Base-by-base conservation (phyloP, 2,329 filamentous ascomycete species). In the Raffaelea arxii region DNA sequence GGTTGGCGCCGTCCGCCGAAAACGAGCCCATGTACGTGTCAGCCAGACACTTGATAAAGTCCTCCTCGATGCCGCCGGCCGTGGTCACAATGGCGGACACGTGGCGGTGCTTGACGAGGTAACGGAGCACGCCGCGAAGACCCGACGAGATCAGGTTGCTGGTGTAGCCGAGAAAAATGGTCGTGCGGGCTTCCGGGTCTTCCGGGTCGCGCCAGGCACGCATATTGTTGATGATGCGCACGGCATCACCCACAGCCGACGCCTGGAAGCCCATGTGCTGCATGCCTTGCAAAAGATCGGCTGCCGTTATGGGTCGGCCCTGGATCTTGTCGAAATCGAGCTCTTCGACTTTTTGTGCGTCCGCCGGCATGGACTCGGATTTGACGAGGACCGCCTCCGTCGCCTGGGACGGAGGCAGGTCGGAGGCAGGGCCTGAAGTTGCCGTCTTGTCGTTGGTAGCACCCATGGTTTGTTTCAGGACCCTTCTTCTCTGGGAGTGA, bases 71-170 rank as follows among this genome's bases (percentile, higher is more conserved):
- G 43, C 92, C 92, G 39, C 92, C 92, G 0, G 92, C 92, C 0
- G 92, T 95, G 22, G 92, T 95, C 50, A 98, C 92, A 58, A 98
- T 87, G 54, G 84, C 86, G 1, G 88, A 92, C 52, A 98, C 82
- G 62, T 97, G 90, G 52, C 82, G 83, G 68, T 98, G 89, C 68
- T 97, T 78, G 39, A 94, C 90, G 1, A 98, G 78, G 69, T 89
- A 98, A 47, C 92, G 86, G 54, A 98, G 72, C 30, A 90, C 90
- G 54, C 94, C 90, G 46, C 92, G 80, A 25, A 98, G 77, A 9
- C 92, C 92, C 4, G 91, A 98, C 0, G 92, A 97, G 59, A 98
- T 96, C 56, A 98, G 75, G 63, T 98, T 98, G 43, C 88, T 95
- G 10, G 92, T 98, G 69, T 96, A 98, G 48, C 92, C 92, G 9